A percentile compares a stretch with the other conserved stretches of the same genome.
Conservation (phyloP, 2,329 filamentous ascomycete genomes). For the Arthroderma uncinatum region DNA sequence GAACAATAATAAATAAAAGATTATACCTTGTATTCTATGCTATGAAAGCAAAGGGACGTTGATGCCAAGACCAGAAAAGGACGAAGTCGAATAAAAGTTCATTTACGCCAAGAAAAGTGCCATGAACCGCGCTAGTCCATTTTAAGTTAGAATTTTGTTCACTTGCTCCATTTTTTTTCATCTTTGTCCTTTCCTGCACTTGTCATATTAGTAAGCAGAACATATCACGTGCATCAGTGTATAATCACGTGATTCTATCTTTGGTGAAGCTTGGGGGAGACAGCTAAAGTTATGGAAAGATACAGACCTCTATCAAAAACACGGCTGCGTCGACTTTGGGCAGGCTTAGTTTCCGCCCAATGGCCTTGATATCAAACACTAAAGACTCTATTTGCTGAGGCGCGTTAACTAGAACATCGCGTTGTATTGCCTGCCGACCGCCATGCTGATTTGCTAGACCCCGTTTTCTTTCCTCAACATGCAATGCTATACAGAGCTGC, state of each 20-base stretch:
- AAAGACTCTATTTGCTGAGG: neutral
- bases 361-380: neutral
- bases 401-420: neutral
- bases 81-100: too few relatives aligned
- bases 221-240: too few relatives aligned
- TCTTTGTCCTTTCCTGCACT: too few relatives aligned
- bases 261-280: neutral
- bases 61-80: too few relatives aligned
- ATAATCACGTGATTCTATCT: neutral
- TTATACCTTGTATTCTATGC: too few relatives aligned
- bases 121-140: too few relatives aligned
- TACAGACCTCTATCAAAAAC: neutral
- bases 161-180: too few relatives aligned
- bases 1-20: too few relatives aligned
- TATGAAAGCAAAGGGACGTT: too few relatives aligned
- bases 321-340: neutral
- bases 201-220: too few relatives aligned
- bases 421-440: neutral
- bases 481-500: conserved; percentile 96
- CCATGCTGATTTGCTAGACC: neutral
- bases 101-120: too few relatives aligned
- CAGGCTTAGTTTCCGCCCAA: neutral
- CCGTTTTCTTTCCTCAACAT: conserved; percentile 40
- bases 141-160: too few relatives aligned
- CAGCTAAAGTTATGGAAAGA: neutral